Percentiles rank a stretch among this genome's conserved stretches.
These are phyloP conservation scores for Lipomyces starkeyi DNA, from an alignment of 805 yeast species.

Conservation along the genomic window DNA sequence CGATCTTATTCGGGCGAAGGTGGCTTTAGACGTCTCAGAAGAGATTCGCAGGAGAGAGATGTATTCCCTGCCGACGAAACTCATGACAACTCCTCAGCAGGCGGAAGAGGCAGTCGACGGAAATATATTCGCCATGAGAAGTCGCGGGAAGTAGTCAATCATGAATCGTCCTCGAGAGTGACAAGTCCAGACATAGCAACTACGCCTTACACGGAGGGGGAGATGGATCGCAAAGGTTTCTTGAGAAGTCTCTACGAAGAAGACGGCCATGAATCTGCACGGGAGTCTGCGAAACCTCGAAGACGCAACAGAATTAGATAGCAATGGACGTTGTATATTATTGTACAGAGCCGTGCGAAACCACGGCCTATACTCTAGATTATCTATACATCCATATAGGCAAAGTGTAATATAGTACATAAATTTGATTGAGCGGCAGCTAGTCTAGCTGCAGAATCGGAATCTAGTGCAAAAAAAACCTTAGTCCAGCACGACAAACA, in stretches of 20 bases:
- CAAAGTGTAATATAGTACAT: not conserved
- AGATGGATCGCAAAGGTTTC: not conserved
- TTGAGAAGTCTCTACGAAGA: not conserved
- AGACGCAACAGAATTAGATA: not conserved
- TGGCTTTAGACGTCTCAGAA: not conserved
- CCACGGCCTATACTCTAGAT: not conserved
- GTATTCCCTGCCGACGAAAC: not conserved
- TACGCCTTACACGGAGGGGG: not conserved
- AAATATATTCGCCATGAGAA: not conserved
- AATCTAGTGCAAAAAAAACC: not conserved
- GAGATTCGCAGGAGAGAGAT: not conserved
- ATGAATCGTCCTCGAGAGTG: not conserved
- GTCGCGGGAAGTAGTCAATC: not conserved
- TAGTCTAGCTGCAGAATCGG: not conserved
- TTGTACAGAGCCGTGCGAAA: not conserved
- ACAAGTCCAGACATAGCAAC: not conserved
- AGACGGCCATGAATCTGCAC: not conserved
- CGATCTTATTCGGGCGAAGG: not conserved
- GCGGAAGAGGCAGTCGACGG: not conserved
- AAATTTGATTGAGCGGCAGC: not conserved
- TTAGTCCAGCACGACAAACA: not conserved
- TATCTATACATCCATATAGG: not conserved
- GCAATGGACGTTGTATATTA: not conserved
- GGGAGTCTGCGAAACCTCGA: not conserved
- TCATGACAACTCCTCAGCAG: not conserved